Evolutionary conservation across 257 asterid species (phyloP).

Genomic region (Petunia axillaris): DNA sequence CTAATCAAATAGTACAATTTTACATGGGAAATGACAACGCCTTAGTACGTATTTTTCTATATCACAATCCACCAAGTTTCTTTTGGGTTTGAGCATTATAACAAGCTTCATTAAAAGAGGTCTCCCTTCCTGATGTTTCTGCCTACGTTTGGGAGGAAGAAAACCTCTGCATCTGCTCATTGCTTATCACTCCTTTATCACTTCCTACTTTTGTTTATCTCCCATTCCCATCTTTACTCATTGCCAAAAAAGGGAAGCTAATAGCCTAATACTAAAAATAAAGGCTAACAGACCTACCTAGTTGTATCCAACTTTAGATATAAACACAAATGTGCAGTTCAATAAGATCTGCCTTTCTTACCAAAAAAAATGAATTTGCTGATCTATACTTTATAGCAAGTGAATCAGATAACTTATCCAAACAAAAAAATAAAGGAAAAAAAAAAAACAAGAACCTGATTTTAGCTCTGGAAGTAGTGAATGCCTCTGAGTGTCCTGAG

Average conservation of each 20-base stretch:
- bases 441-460: constrained; percentile 51
- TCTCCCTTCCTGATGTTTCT: constrained; percentile 2
- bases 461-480: constrained; percentile 68
- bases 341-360: neutral
- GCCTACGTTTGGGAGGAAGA: neutral
- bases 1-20: neutral
- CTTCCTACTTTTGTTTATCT: neutral
- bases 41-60: neutral
- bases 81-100: neutral
- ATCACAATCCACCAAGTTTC: constrained; percentile 2
- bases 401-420: neutral
- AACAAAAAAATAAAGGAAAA: neutral
- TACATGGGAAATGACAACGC: constrained; percentile 5
- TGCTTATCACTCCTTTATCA: neutral
- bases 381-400: neutral
- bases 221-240: neutral
- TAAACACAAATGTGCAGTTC: neutral
- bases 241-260: neutral
- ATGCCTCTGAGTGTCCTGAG: constrained; percentile 92
- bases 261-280: neutral
- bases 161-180: neutral
- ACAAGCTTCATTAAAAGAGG: neutral
- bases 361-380: neutral
- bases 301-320: neutral
- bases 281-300: neutral